Conservation (phyloP, 495 filamentous ascomycete genomes). For the Xanthoparmelia taractica region DNA sequence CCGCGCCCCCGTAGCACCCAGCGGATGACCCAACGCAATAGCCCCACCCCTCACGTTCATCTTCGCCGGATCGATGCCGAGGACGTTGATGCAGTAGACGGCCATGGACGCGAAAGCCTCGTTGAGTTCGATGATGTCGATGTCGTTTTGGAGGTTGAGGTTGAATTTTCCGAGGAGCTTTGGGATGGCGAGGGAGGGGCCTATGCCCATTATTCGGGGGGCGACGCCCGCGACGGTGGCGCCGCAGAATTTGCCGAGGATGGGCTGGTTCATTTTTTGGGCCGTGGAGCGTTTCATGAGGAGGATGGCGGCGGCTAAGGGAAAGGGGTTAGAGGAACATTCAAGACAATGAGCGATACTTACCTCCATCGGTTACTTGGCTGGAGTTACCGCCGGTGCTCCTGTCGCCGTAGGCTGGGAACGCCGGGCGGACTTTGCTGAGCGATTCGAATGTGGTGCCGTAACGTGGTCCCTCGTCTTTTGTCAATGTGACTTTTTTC, state of each 20-base stretch:
- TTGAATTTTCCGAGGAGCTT: constrained; percentile 81
- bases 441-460: constrained; percentile 81
- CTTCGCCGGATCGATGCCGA: constrained; percentile 73
- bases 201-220: constrained; percentile 95
- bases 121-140: constrained; percentile 90
- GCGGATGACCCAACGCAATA: constrained; percentile 70
- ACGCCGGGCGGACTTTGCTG: constrained; percentile 81
- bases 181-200: constrained; percentile 86
- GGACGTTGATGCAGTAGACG: constrained; percentile 75
- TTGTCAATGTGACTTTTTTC: constrained; percentile 66
- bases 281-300: constrained; percentile 92
- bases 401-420: constrained; percentile 78
- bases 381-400: constrained; percentile 93
- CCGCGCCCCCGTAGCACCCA: constrained; percentile 71
- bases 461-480: constrained; percentile 81
- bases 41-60: constrained; percentile 84
- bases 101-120: constrained; percentile 98
- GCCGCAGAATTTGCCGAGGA: constrained; percentile 89
- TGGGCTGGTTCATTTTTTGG: constrained; percentile 78
- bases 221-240: constrained; percentile 84
- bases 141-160: constrained; percentile 62
- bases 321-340: background rate
- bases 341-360: constrained; percentile 23
- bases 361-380: constrained; percentile 87
- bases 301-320: constrained; percentile 73